A percentile compares a stretch with the other conserved stretches of the same genome.
phyloP scores from a whole-genome alignment of 805 yeast genomes.

The Pichia eremophila region DNA sequence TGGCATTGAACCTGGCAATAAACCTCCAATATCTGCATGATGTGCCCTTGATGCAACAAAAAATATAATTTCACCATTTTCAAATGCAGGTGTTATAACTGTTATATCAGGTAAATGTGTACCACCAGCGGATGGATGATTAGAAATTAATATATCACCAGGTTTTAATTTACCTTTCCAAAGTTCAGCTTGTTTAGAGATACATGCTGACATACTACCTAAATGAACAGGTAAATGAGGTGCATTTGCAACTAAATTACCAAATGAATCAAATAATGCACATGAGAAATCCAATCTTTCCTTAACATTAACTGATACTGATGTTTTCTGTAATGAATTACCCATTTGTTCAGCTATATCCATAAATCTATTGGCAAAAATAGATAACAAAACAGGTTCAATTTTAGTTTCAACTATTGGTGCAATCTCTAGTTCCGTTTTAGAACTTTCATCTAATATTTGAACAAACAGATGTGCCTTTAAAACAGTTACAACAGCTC shows the following conservation, averaged over 20 bases:
- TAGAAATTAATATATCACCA: slow-evolving; percentile 71
- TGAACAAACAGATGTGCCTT: slow-evolving; percentile 44
- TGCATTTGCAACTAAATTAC: slow-evolving; percentile 80
- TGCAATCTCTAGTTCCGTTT: not conserved
- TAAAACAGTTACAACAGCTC: slow-evolving; percentile 44
- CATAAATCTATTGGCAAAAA: slow-evolving; percentile 79
- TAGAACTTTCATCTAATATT: not conserved
- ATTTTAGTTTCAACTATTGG: slow-evolving; percentile 22
- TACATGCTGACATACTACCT: slow-evolving; percentile 80
- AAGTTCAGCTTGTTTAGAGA: slow-evolving; percentile 49
- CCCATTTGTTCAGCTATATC: slow-evolving; percentile 92
- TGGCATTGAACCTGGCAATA: slow-evolving; percentile 90
- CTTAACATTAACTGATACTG: slow-evolving; percentile 76
- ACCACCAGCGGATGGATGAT: slow-evolving; percentile 81
- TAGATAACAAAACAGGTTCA: slow-evolving; percentile 67
- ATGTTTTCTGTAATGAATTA: slow-evolving; percentile 63
- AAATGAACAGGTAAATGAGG: slow-evolving; percentile 84
- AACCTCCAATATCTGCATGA: slow-evolving; percentile 93
- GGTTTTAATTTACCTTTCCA: slow-evolving; percentile 58
- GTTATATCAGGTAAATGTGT: slow-evolving; percentile 88
- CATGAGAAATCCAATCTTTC: slow-evolving; percentile 80
- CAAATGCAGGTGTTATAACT: slow-evolving; percentile 82
- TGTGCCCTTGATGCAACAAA: slow-evolving; percentile 94
- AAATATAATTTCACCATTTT: slow-evolving; percentile 54
- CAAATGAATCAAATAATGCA: slow-evolving; percentile 68